Base-by-base conservation (phyloP, 306 rosid species). In the Prunus mongolica region DNA sequence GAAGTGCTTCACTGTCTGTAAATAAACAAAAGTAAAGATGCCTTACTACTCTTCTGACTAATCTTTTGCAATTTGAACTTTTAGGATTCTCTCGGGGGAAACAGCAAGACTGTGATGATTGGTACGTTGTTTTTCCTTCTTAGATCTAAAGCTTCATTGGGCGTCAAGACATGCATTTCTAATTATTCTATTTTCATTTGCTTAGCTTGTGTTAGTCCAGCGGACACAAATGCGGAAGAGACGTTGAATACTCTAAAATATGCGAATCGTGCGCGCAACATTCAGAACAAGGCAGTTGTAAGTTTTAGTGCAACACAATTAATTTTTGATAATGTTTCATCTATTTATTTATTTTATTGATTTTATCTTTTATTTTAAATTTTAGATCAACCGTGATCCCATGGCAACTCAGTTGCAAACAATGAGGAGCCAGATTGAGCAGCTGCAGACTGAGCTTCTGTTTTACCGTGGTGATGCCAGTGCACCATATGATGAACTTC, bases 21-120 rank as follows among this genome's bases (percentile, higher is more conserved):
- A 34, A 63, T 28, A 63, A 65, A 34, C 2, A 19, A 34, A 34
- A 63, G 12, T 5, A n/a, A 69, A 7, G 38, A 24, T 9, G 47
- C 25, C 14, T 9, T 8, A n/a, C 24, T 65, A 6, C 49, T 50
- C 45, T 69, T 60, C 24, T 82, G 69, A 75, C 77, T 71, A 14
- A 54, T 63, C 56, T 5, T 15, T 15, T 72, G 80, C 25, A 77
- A 67, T 76, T 82, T 86, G 79, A 65, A 81, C 81, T 65, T 58
- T 25, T 65, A 96, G 99, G 98, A 96, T 77, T 96, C 98, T 63
- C 91, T 96, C 32, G 98, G 98, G 67, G 99, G 99, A 80, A 96
- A 96, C 85, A 96, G 98, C 87, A 96, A 93, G 85, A 96, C 99
- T 0, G 93, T 96, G 71, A 96, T 96, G 99, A 96, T 96, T 83